Conservation (phyloP, 176 grass and related monocot species). For the Musa schizocarpa region DNA sequence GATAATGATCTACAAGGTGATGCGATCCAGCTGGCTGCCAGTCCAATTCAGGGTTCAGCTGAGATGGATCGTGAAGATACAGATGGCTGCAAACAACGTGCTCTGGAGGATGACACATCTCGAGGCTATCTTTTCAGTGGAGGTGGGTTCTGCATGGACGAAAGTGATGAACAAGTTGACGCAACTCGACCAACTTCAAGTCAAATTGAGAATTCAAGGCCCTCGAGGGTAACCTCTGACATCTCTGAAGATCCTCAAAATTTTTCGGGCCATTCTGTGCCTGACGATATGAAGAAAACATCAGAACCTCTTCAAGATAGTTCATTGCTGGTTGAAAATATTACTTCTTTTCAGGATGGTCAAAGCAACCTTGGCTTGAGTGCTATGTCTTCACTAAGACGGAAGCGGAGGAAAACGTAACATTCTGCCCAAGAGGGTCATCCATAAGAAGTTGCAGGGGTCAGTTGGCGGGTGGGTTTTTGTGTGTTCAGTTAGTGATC, state of each 20-base stretch:
- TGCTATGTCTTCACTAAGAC: constrained; percentile 44
- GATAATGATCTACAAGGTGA: constrained; percentile 18
- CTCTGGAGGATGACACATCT: constrained; percentile 8
- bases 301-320: neutral
- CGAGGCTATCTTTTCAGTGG: constrained; percentile 49
- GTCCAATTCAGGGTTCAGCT: constrained; percentile 1
- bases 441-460: no score
- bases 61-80: constrained; percentile 8
- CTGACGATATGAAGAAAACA: neutral
- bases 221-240: neutral
- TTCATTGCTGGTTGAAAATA: constrained; percentile 17
- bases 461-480: no score
- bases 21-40: neutral
- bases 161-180: constrained; percentile 29
- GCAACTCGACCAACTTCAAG: constrained; percentile 1
- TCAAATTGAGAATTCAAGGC: constrained; percentile 18
- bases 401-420: constrained; percentile 26
- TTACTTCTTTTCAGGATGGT: neutral
- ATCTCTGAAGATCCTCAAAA: constrained; percentile 6
- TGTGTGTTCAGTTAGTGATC: no score
- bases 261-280: neutral
- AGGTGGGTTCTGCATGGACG: constrained; percentile 62
- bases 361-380: constrained; percentile 27
- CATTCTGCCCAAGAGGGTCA: no score
- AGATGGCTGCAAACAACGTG: constrained; percentile 15